phyloP scores from a whole-genome alignment of 331 rosid species.

The Rosa hybrid region DNA sequence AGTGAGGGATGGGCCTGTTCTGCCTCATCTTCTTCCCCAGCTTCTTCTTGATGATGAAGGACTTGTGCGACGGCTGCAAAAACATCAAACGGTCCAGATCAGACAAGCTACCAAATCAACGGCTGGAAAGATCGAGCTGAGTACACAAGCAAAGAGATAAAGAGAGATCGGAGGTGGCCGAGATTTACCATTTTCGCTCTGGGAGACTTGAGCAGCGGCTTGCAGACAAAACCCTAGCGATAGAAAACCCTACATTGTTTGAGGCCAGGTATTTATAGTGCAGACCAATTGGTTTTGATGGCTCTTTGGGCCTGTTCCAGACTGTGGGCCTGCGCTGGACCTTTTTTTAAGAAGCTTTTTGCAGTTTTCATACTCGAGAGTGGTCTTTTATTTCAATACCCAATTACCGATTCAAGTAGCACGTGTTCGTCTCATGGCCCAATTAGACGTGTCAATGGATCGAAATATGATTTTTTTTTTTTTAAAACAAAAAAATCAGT shows the following conservation, averaged over 20 bases:
- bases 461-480: no score
- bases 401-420: no score
- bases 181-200: conserved; percentile 41
- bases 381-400: no score
- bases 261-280: conserved; percentile 1
- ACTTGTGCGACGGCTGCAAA: conserved; percentile 80
- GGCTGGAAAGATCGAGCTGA: neutral
- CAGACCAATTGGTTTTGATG: neutral
- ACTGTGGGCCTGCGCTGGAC: neutral
- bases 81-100: conserved; percentile 10
- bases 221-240: conserved; percentile 19
- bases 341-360: no score
- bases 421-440: no score
- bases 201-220: neutral
- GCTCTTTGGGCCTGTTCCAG: no score
- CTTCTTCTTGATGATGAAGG: conserved; percentile 84
- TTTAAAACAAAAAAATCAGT: no score
- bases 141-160: neutral
- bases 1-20: conserved; percentile 83
- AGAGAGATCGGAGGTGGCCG: neutral
- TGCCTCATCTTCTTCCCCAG: conserved; percentile 94
- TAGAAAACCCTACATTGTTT: neutral
- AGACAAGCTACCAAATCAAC: neutral
- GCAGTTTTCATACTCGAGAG: no score
- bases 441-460: no score